Conservation (phyloP, 1,139 yeast species). For the Yamadazyma epiphylla region DNA sequence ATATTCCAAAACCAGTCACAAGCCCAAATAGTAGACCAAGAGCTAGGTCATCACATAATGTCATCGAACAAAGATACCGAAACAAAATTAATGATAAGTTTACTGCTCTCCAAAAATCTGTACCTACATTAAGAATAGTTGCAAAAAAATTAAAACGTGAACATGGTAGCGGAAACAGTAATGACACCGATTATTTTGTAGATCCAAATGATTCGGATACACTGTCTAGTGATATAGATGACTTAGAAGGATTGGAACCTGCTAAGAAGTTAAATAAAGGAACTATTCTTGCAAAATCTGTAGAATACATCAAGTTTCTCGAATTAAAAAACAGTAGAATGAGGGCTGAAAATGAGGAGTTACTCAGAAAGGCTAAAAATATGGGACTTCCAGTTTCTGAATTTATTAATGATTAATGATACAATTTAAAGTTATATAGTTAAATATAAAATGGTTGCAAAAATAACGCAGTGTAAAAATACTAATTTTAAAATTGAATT, state of each 20-base stretch:
- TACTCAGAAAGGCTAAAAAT: slow-evolving; percentile 21
- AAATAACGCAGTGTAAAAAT: too few relatives aligned
- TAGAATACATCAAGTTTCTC: slow-evolving; percentile 42
- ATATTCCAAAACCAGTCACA: too few relatives aligned
- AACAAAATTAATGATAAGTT: slow-evolving; percentile 45
- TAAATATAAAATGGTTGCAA: too few relatives aligned
- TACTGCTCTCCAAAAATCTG: slow-evolving; percentile 36
- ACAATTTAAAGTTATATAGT: too few relatives aligned
- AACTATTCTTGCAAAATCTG: slow-evolving; percentile 40
- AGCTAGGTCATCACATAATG: slow-evolving; percentile 38
- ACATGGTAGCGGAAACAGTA: slow-evolving; percentile 1
- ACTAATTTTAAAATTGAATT: too few relatives aligned
- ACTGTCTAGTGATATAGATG: slow-evolving; percentile 10
- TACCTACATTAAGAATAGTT: slow-evolving; percentile 37
- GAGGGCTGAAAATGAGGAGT: slow-evolving; percentile 30
- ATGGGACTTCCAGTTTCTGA: slow-evolving; percentile 12
- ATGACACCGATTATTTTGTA: background rate
- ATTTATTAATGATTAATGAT: background rate
- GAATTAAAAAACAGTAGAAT: slow-evolving; percentile 36
- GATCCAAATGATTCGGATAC: slow-evolving; percentile 2
- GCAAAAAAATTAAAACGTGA: slow-evolving; percentile 15
- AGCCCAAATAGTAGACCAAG: slow-evolving; percentile 8
- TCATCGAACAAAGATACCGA: slow-evolving; percentile 44
- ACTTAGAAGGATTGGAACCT: slow-evolving; percentile 43
- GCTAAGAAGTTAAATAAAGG: slow-evolving; percentile 45